Conservation (phyloP, 129 eudicot genomes). For the Helianthus annuus region DNA sequence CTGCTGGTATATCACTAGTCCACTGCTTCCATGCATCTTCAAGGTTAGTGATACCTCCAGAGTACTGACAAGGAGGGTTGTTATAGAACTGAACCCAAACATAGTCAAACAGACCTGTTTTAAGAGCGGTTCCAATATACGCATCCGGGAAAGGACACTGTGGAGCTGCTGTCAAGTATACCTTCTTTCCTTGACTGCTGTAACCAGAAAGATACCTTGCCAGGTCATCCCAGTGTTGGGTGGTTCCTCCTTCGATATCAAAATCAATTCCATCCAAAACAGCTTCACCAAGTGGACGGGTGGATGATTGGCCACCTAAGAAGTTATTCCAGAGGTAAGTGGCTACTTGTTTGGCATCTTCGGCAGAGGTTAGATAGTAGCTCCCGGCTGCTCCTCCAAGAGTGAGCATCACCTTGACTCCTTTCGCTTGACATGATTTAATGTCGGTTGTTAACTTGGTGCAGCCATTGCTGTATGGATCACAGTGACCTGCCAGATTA, state of each 20-base stretch:
- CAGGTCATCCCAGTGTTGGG: conserved; percentile 37
- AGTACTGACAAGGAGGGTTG: conserved; percentile 40
- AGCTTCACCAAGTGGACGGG: conserved; percentile 37
- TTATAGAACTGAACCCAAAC: conserved; percentile 39
- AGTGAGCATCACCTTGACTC: conserved; percentile 38
- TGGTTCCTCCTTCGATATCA: conserved; percentile 41
- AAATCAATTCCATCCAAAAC: conserved; percentile 44
- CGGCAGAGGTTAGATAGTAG: conserved; percentile 34
- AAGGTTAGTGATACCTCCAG: conserved; percentile 22
- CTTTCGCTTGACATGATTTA: conserved; percentile 28
- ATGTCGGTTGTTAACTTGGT: conserved; percentile 28
- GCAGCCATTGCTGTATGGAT: conserved; percentile 39
- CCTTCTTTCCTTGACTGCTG: conserved; percentile 29
- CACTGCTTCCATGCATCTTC: conserved; percentile 40
- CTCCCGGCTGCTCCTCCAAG: conserved; percentile 38
- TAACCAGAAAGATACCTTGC: conserved; percentile 30
- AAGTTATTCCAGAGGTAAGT: conserved; percentile 41
- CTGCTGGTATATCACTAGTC: conserved; percentile 28
- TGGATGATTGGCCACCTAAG: conserved; percentile 35
- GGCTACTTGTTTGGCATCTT: conserved; percentile 40
- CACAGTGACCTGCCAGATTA: conserved; percentile 46
- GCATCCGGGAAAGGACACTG: conserved; percentile 48
- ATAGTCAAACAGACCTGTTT: conserved; percentile 38
- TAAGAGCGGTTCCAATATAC: conserved; percentile 31
- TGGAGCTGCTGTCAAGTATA: conserved; percentile 42